These are phyloP conservation scores for Phytophthora uliginosa DNA, from an alignment of 352 stramenopile genomes.

Conservation along the genomic window DNA sequence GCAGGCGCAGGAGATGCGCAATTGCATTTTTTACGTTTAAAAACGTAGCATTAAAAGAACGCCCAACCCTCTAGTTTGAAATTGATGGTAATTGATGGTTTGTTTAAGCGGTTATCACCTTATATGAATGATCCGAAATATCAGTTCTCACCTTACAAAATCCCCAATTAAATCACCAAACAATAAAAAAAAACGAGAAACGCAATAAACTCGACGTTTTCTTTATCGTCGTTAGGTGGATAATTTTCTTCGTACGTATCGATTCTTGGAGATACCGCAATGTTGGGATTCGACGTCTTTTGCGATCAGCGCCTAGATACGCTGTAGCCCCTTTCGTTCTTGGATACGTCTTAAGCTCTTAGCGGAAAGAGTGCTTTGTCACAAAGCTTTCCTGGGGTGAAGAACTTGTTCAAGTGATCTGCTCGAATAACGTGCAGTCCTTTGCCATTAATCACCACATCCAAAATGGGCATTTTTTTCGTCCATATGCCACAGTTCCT, in stretches of 20 bases:
- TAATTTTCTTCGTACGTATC: constrained; percentile 5
- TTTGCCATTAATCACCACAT: constrained; percentile 2
- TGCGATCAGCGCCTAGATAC: background rate
- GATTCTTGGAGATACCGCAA: constrained; percentile 5
- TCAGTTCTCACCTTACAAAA: no score
- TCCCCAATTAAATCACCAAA: no score
- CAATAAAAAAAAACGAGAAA: no score
- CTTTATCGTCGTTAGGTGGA: background rate
- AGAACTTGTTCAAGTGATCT: constrained; percentile 11
- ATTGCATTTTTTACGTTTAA: no score
- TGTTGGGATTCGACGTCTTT: constrained; percentile 6
- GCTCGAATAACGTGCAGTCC: background rate
- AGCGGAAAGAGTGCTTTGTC: constrained; percentile 7
- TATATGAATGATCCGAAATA: no score
- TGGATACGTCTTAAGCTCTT: background rate
- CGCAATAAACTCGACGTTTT: no score
- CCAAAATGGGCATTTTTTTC: constrained; percentile 3
- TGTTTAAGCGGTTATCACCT: no score
- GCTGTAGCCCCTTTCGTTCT: constrained; percentile 4
- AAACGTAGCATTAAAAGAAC: no score
- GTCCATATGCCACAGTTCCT: constrained; percentile 1
- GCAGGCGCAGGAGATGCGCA: no score
- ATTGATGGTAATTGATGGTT: no score
- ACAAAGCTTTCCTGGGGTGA: constrained; percentile 4
- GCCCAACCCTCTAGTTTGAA: no score